Evolutionary conservation across 192 early-diverging fungal genomes (phyloP).

Genomic region (Pilobolus umbonatus): DNA sequence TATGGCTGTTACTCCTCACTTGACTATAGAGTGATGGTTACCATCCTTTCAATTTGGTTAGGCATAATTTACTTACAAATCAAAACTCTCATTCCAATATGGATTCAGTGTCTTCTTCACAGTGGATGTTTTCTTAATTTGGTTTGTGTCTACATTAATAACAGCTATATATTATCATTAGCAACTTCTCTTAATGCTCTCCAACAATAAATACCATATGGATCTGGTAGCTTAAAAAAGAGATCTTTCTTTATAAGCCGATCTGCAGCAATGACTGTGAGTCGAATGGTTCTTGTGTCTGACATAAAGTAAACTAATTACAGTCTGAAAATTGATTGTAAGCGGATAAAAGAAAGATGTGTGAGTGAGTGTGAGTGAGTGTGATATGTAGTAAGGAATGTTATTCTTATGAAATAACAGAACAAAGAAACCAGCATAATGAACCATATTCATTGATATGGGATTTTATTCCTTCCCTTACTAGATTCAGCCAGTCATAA

Average conservation of each 20-base stretch:
- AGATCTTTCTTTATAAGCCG: constrained; percentile 87
- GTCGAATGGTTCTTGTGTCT: constrained; percentile 85
- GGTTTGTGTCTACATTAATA: constrained; percentile 92
- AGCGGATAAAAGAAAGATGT: no score
- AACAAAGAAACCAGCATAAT: no score
- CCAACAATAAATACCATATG: constrained; percentile 40
- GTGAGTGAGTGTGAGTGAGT: no score
- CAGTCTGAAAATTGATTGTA: no score
- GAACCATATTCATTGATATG: no score
- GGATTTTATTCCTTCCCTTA: no score
- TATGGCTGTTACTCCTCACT: constrained; percentile 66
- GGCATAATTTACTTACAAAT: constrained; percentile 55
- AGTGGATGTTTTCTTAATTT: constrained; percentile 88
- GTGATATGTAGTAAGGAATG: no score
- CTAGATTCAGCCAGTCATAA: no score
- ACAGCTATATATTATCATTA: constrained; percentile 82
- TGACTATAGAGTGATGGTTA: constrained; percentile 50
- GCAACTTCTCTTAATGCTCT: not conserved
- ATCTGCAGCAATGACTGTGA: constrained; percentile 82
- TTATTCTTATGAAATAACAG: no score
- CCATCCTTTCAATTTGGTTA: no score
- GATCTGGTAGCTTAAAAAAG: constrained; percentile 85
- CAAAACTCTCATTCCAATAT: constrained; percentile 87
- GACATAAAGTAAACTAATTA: no score
- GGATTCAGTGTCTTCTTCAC: constrained; percentile 89